A percentile compares a stretch with the other conserved stretches of the same genome.
Evolutionary conservation across 2,329 filamentous ascomycete genomes (phyloP).

Genomic region (Fusarium palustre): DNA sequence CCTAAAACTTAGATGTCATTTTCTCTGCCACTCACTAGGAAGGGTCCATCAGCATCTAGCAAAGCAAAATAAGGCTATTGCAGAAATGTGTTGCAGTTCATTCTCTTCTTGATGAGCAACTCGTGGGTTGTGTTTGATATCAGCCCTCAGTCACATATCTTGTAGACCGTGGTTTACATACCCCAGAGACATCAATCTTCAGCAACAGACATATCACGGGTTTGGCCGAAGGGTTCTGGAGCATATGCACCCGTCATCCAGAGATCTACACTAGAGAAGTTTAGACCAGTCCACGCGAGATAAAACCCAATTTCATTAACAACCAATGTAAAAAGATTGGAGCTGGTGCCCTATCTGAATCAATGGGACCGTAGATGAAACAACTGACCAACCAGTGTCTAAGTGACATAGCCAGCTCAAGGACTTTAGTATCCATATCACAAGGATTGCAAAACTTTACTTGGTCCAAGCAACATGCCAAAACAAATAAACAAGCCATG

Average conservation of each 20-base stretch:
- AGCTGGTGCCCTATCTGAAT: not conserved
- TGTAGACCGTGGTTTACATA: not conserved
- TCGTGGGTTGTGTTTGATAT: not conserved
- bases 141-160: not conserved
- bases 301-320: slow-evolving; percentile 23
- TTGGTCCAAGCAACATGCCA: not conserved
- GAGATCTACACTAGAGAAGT: slow-evolving; percentile 31
- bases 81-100: not conserved
- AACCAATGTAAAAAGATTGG: slow-evolving; percentile 4
- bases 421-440: slow-evolving; percentile 13
- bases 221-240: slow-evolving; percentile 16
- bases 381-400: slow-evolving; percentile 14
- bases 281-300: slow-evolving; percentile 26
- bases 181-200: slow-evolving; percentile 16
- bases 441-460: slow-evolving; percentile 17
- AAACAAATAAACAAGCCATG: not conserved
- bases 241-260: slow-evolving; percentile 26
- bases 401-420: slow-evolving; percentile 2
- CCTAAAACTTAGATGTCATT: too few relatives aligned
- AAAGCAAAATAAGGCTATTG: not conserved
- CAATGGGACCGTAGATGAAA: slow-evolving; percentile 27
- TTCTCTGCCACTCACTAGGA: too few relatives aligned
- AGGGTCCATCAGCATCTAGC: not conserved
- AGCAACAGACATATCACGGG: not conserved
- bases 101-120: not conserved